Evolutionary conservation across 2,329 filamentous ascomycete genomes (phyloP).

Genomic region (Esteya vermicola): DNA sequence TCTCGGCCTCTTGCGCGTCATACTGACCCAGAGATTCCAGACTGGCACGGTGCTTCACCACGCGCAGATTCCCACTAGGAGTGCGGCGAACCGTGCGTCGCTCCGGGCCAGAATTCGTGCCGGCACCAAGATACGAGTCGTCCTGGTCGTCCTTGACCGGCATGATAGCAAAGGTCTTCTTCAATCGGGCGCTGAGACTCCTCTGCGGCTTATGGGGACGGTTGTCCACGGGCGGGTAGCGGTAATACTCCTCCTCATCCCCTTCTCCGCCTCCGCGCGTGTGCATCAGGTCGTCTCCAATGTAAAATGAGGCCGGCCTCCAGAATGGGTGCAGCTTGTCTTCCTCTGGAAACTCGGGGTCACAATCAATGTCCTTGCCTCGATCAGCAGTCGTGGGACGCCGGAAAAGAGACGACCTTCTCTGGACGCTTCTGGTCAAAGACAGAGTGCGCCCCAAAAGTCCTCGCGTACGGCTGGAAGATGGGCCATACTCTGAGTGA

Average conservation of each 20-base stretch:
- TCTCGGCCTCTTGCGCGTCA: conserved; percentile 10
- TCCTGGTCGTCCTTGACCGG: conserved; percentile 32
- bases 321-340: conserved; percentile 46
- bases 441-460: conserved; percentile 39
- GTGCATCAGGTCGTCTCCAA: conserved; percentile 16
- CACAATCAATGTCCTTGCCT: conserved; percentile 17
- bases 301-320: conserved; percentile 35
- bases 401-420: neutral
- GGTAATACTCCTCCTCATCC: conserved; percentile 23
- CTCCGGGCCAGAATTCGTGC: conserved; percentile 23
- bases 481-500: conserved; percentile 28
- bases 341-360: conserved; percentile 34
- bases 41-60: conserved; percentile 39
- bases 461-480: conserved; percentile 23
- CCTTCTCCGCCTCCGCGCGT: conserved; percentile 20
- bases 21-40: conserved; percentile 24
- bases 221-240: conserved; percentile 34
- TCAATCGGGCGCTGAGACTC: conserved; percentile 38
- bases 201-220: conserved; percentile 29
- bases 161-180: conserved; percentile 46
- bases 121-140: conserved; percentile 14
- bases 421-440: conserved; percentile 21
- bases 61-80: conserved; percentile 43
- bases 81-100: conserved; percentile 45
- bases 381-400: conserved; percentile 9